A percentile compares a stretch with the other conserved stretches of the same genome.
phyloP scores from a whole-genome alignment of 805 yeast genomes.

The Saturnispora bothae region DNA sequence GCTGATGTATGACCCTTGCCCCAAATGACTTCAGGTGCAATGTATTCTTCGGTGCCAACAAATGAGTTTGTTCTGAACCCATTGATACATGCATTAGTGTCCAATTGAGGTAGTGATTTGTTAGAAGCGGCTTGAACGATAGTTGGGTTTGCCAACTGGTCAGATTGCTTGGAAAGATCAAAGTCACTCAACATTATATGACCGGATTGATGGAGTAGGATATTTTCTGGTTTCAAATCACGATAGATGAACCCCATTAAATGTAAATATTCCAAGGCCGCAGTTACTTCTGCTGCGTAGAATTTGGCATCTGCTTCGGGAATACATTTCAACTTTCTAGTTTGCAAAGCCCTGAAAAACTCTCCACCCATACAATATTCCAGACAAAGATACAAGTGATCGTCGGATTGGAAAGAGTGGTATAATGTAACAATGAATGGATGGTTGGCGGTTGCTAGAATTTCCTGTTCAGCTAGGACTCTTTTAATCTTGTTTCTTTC shows the following conservation, averaged over 20 bases:
- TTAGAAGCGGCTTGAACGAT: slow-evolving; percentile 33
- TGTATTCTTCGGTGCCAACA: slow-evolving; percentile 98
- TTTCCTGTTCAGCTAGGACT: slow-evolving; percentile 94
- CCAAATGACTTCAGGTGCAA: slow-evolving; percentile 95
- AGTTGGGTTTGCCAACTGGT: slow-evolving; percentile 65
- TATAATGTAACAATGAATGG: slow-evolving; percentile 95
- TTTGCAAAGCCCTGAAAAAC: slow-evolving; percentile 90
- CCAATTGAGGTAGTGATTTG: slow-evolving; percentile 48
- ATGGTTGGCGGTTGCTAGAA: slow-evolving; percentile 87
- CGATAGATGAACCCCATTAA: slow-evolving; percentile 95
- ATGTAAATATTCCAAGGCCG: slow-evolving; percentile 92
- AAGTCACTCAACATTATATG: slow-evolving; percentile 97
- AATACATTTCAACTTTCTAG: slow-evolving; percentile 76
- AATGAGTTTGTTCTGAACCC: slow-evolving; percentile 96
- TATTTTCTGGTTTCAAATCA: slow-evolving; percentile 94
- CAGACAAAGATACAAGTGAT: slow-evolving; percentile 86
- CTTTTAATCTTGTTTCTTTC: slow-evolving; percentile 90
- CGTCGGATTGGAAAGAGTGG: slow-evolving; percentile 94
- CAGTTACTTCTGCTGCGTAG: slow-evolving; percentile 94
- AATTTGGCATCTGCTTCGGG: slow-evolving; percentile 83
- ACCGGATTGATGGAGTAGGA: slow-evolving; percentile 88
- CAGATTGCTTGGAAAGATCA: slow-evolving; percentile 86
- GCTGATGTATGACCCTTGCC: slow-evolving; percentile 98
- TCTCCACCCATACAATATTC: slow-evolving; percentile 99
- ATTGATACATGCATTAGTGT: slow-evolving; percentile 90